A percentile compares a stretch with the other conserved stretches of the same genome.
These are phyloP conservation scores for Mallotus japonicus DNA, from an alignment of 441 rosid genomes.

Conservation along the genomic window DNA sequence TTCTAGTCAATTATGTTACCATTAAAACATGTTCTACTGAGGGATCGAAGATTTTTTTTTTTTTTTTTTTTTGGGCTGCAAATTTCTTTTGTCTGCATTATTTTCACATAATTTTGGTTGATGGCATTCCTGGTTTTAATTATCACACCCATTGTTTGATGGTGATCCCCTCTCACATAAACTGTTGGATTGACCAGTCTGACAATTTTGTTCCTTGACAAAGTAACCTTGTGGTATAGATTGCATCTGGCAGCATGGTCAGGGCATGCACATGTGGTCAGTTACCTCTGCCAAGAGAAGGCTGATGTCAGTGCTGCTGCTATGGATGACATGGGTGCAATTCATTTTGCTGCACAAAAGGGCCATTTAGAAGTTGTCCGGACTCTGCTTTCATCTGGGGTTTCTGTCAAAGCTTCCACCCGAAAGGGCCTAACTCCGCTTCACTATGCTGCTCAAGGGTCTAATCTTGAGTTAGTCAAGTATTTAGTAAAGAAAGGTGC, in stretches of 20 bases:
- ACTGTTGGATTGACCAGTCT: background rate
- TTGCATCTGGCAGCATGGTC: slow-evolving; percentile 97
- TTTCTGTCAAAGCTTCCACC: slow-evolving; percentile 55
- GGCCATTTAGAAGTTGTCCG: slow-evolving; percentile 82
- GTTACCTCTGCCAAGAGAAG: slow-evolving; percentile 78
- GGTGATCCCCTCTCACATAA: background rate
- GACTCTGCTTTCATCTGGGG: slow-evolving; percentile 59
- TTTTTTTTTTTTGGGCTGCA: background rate
- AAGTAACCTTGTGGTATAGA: slow-evolving; percentile 35
- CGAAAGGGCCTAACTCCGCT: slow-evolving; percentile 90
- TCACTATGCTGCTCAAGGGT: slow-evolving; percentile 89
- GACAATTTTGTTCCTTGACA: slow-evolving; percentile 43
- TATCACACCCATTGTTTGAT: background rate
- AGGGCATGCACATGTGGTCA: slow-evolving; percentile 68
- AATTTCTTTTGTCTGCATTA: background rate
- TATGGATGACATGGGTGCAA: slow-evolving; percentile 93
- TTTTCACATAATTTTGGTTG: background rate
- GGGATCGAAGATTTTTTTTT: background rate
- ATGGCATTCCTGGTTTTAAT: slow-evolving; percentile 3
- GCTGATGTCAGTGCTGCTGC: slow-evolving; percentile 97
- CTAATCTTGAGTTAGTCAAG: slow-evolving; percentile 70
- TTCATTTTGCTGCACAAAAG: slow-evolving; percentile 91
- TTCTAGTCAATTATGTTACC: background rate
- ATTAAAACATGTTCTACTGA: background rate
- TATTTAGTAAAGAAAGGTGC: slow-evolving; percentile 73